phyloP scores from a whole-genome alignment of 805 yeast species.

The Candida nonsorbophila region DNA sequence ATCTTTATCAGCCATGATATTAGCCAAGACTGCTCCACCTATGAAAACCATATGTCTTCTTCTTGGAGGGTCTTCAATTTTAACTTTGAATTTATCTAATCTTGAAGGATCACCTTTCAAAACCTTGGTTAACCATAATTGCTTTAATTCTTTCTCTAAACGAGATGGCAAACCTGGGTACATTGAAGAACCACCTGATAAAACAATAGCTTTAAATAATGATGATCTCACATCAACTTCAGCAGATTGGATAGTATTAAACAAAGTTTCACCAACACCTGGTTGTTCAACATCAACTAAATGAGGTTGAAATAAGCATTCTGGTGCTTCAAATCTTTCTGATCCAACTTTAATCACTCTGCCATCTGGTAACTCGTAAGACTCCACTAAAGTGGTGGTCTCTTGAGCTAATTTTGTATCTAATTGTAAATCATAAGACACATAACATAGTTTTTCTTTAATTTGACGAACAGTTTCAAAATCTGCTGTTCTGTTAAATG shows the following conservation, averaged over 20 bases:
- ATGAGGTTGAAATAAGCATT: constrained; percentile 93
- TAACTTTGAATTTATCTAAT: constrained; percentile 85
- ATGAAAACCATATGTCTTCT: constrained; percentile 98
- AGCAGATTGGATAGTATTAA: constrained; percentile 90
- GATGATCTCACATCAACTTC: constrained; percentile 91
- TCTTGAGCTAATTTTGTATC: constrained; percentile 86
- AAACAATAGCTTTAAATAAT: constrained; percentile 83
- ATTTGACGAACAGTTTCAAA: constrained; percentile 98
- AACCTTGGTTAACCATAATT: constrained; percentile 88
- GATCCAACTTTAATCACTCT: constrained; percentile 90
- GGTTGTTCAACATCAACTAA: constrained; percentile 95
- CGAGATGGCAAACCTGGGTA: constrained; percentile 97
- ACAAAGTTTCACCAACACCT: constrained; percentile 89
- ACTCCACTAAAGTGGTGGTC: constrained; percentile 91
- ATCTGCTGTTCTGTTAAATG: constrained; percentile 97
- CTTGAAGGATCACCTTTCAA: constrained; percentile 83
- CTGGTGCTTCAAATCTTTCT: constrained; percentile 95
- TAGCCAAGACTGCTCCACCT: constrained; percentile 97
- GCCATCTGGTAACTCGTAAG: constrained; percentile 94
- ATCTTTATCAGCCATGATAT: constrained; percentile 96
- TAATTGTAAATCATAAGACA: constrained; percentile 86
- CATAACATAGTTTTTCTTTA: constrained; percentile 93
- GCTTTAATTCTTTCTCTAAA: constrained; percentile 92
- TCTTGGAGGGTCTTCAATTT: constrained; percentile 98
- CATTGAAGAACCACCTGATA: constrained; percentile 98